Evolutionary conservation across 441 rosid species (phyloP).

Genomic region (Manihot esculenta): DNA sequence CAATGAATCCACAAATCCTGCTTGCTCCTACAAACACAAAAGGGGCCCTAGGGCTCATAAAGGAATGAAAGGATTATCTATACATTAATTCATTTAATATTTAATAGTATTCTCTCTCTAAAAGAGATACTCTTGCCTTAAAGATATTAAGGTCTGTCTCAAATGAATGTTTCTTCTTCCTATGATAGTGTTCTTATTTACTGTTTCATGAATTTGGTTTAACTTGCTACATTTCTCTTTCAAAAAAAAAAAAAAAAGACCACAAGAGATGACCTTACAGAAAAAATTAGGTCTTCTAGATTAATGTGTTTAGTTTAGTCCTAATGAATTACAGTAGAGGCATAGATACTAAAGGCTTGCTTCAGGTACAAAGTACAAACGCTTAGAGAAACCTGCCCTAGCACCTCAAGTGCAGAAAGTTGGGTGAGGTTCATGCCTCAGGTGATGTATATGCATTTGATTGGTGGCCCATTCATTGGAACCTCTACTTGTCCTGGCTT

Average conservation of each 20-base stretch:
- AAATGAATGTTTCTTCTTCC: not conserved
- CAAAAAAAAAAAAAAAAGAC: not conserved
- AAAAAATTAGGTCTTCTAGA: not conserved
- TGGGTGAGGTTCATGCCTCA: too few relatives aligned
- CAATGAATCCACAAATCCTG: not conserved
- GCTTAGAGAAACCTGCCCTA: too few relatives aligned
- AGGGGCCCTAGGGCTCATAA: not conserved
- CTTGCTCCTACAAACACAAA: not conserved
- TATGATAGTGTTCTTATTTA: not conserved
- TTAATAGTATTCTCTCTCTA: too few relatives aligned
- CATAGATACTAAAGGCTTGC: too few relatives aligned
- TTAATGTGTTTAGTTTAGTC: too few relatives aligned
- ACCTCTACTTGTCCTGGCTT: not conserved
- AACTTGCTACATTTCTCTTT: not conserved
- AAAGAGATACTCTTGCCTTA: not conserved
- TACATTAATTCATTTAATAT: too few relatives aligned
- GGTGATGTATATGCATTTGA: not conserved
- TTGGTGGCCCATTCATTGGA: not conserved
- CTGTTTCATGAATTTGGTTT: not conserved
- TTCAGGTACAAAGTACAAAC: too few relatives aligned
- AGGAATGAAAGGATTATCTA: not conserved
- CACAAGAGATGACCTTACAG: not conserved
- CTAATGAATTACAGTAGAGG: not conserved
- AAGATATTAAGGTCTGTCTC: not conserved
- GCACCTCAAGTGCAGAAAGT: too few relatives aligned